A percentile compares a stretch with the other conserved stretches of the same genome.
Conservation (phyloP, 108 stramenopile genomes). For the Parmales sp. region DNA sequence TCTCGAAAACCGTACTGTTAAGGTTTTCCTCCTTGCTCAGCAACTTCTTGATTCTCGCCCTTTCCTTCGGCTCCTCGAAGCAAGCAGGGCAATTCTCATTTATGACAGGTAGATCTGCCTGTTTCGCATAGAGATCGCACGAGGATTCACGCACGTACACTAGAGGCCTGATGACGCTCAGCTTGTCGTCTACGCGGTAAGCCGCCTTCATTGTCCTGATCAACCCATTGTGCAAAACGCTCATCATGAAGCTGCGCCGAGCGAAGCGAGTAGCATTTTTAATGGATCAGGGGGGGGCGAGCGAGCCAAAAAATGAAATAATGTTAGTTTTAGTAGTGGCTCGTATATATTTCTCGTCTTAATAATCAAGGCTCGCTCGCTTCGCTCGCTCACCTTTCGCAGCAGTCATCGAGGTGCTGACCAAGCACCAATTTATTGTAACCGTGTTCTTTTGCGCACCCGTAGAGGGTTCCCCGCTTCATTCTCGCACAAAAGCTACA, state of each 20-base stretch:
- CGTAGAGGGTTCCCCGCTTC: conserved; percentile 96
- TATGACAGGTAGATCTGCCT: conserved; percentile 80
- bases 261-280: too few species aligned
- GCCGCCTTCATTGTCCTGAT: conserved; percentile 93
- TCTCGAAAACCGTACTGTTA: conserved; percentile 32
- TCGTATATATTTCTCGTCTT: too few species aligned
- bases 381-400: conserved; percentile 18
- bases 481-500: conserved; percentile 94
- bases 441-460: conserved; percentile 71
- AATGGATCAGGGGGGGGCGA: too few species aligned
- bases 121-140: conserved; percentile 80
- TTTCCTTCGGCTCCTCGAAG: conserved; percentile 97
- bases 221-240: conserved; percentile 94
- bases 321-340: too few species aligned
- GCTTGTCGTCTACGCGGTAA: conserved; percentile 83
- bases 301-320: too few species aligned
- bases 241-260: conserved; percentile 98
- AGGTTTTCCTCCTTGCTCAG: conserved; percentile 77
- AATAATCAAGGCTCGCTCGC: background rate
- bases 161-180: conserved; percentile 91
- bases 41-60: conserved; percentile 89
- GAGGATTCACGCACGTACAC: conserved; percentile 85
- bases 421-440: conserved; percentile 87
- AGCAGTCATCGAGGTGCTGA: conserved; percentile 48
- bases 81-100: conserved; percentile 99